These are phyloP conservation scores for Hemileia vastatrix DNA, from an alignment of 1,284 basidiomycete genomes.

Conservation along the genomic window DNA sequence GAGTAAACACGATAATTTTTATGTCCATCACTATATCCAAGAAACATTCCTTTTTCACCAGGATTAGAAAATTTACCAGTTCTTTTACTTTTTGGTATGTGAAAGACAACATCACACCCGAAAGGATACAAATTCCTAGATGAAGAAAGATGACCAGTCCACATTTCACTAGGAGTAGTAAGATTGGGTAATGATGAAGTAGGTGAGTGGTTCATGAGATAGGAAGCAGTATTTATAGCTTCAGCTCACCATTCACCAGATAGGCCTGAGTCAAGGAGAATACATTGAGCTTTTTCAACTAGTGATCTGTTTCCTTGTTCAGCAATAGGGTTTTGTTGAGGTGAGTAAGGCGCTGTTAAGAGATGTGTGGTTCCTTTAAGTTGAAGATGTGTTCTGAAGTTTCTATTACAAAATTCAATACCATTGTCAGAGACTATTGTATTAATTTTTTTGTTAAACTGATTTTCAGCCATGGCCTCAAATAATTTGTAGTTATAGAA, in stretches of 20 bases:
- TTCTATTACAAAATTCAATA: background rate
- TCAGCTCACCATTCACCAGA: background rate
- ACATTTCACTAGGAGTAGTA: background rate
- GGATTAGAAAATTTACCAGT: background rate
- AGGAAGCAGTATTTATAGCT: background rate
- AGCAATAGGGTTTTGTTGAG: conserved; percentile 8
- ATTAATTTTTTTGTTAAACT: background rate
- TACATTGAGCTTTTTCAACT: background rate
- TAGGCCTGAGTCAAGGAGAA: background rate
- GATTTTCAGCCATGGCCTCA: background rate
- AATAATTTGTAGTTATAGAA: background rate
- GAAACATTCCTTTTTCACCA: background rate
- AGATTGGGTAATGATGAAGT: background rate
- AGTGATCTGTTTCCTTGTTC: background rate
- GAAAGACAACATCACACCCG: background rate
- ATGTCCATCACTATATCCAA: background rate
- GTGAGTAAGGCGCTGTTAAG: background rate
- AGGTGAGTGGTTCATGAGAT: background rate
- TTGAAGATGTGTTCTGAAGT: background rate
- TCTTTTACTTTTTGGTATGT: background rate
- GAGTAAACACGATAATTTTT: background rate
- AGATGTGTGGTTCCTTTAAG: background rate
- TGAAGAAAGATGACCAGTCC: background rate
- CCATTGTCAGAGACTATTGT: conserved; percentile 1
- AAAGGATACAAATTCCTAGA: background rate